Base-by-base conservation (phyloP, 768 basidiomycete species). In the Coprinopsis cinerea region DNA sequence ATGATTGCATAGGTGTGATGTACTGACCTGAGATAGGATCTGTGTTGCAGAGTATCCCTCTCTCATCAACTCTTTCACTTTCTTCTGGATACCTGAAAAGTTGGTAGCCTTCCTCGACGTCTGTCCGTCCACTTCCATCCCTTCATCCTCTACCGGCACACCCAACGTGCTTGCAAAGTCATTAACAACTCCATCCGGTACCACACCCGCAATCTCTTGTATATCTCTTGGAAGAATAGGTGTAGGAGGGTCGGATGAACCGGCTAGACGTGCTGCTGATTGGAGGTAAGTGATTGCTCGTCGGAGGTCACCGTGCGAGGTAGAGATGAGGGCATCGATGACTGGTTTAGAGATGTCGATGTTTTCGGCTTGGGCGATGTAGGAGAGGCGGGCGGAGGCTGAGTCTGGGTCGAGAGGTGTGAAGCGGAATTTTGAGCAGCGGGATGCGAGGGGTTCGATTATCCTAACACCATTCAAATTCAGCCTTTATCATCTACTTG, bases 341-440 rank as follows among this genome's bases (percentile, higher is more conserved):
- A 91, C 88, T 13, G 75, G 67, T 3, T 72, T 61, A 30, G 73
- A 61, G 44, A 88, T 66, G 24, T 71, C 50, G 41, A 98, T 75
- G 27, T 77, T 67, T 67, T 99, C 96, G 25, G 78, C 73, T 26
- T 74, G 60, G 0, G 93, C 92, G 47, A 99, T 95, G 59, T 90
- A 76, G 37, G 79, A 70, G 6, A 99, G 76, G 44, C 96, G 81
- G 13, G 76, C 64, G 34, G 81, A 76, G 3, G 92, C 85, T 6
- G 92, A 92, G 13, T 72, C 64, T 14, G 82, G 68, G 62, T 94
- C 93, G 22, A 99, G 77, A 1, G 96, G 91, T 10, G 89, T 92
- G 70, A 99, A 99, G 34, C 96, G 86, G 69, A 99, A 99, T 70
- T 99, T 99, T 41, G 92, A 95, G 68, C 96, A 99, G 47, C 96